These are phyloP conservation scores for Purpureocillium takamizusanense DNA, from an alignment of 2,329 filamentous ascomycete genomes.

Conservation along the genomic window DNA sequence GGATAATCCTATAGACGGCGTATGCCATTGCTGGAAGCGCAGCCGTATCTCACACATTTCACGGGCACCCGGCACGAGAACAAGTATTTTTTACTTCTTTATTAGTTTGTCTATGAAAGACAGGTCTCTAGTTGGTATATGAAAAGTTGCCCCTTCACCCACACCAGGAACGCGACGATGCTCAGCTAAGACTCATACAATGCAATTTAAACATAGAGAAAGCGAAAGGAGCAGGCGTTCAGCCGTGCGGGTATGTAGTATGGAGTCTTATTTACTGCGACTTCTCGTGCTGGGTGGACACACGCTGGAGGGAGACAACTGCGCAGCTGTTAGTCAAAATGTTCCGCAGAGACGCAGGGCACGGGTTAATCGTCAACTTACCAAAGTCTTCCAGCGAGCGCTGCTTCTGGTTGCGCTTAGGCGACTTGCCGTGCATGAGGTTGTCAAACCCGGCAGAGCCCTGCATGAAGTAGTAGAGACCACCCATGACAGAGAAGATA, in stretches of 20 bases:
- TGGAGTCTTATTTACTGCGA: constrained; percentile 47
- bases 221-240: constrained; percentile 26
- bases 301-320: constrained; percentile 85
- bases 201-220: constrained; percentile 30
- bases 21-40: no score
- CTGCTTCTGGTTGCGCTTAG: constrained; percentile 75
- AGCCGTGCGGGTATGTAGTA: constrained; percentile 28
- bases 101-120: constrained; percentile 33
- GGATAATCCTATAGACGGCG: no score
- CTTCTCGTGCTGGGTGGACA: constrained; percentile 89
- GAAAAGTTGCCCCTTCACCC: constrained; percentile 25
- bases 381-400: constrained; percentile 82
- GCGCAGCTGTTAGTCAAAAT: constrained; percentile 5
- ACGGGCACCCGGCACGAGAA: not conserved
- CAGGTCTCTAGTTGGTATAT: constrained; percentile 24
- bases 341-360: not conserved
- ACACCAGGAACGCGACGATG: constrained; percentile 22
- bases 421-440: constrained; percentile 84
- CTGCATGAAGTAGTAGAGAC: constrained; percentile 67
- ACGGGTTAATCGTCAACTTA: constrained; percentile 38
- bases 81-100: constrained; percentile 28
- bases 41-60: not conserved
- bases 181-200: constrained; percentile 26
- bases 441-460: constrained; percentile 78
- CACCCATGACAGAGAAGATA: constrained; percentile 76